phyloP scores from a whole-genome alignment of 768 basidiomycete species.

The Tylopilus plumbeoviolaceoides region DNA sequence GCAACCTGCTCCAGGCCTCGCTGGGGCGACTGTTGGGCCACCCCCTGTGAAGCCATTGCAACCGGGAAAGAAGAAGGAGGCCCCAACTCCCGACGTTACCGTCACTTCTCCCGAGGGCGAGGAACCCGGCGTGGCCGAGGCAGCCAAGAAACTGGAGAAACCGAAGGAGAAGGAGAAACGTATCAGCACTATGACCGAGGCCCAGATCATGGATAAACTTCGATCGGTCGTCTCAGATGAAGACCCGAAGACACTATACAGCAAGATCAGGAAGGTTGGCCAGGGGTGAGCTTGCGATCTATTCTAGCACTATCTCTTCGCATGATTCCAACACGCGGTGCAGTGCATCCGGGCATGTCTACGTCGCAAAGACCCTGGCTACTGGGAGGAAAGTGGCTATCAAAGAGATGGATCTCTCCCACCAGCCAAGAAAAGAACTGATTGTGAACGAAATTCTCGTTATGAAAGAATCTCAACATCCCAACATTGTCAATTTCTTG shows the following conservation, averaged over 20 bases:
- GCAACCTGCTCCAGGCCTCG: conserved; percentile 43
- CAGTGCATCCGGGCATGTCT: conserved; percentile 96
- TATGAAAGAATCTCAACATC: conserved; percentile 97
- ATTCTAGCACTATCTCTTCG: neutral
- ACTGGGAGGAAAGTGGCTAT: conserved; percentile 90
- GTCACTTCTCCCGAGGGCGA: conserved; percentile 47
- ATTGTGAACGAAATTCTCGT: conserved; percentile 98
- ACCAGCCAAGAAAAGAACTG: conserved; percentile 94
- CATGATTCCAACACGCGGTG: conserved; percentile 10
- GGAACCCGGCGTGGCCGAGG: conserved; percentile 55
- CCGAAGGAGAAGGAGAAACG: conserved; percentile 66
- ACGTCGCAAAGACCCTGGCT: conserved; percentile 87
- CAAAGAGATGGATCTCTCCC: conserved; percentile 96
- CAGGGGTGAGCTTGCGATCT: conserved; percentile 71
- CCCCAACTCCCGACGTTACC: conserved; percentile 39
- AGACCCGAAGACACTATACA: conserved; percentile 87
- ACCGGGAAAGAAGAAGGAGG: conserved; percentile 58
- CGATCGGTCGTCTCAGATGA: conserved; percentile 80
- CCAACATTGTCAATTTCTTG: conserved; percentile 95
- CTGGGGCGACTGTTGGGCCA: conserved; percentile 50
- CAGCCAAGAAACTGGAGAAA: conserved; percentile 64
- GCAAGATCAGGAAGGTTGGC: conserved; percentile 98
- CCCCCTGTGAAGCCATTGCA: conserved; percentile 74
- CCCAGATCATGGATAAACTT: conserved; percentile 97
- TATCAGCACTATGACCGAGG: conserved; percentile 95